Percentiles rank a stretch among this genome's conserved stretches.
phyloP scores from a whole-genome alignment of 768 basidiomycete species.

The Russula sp. region DNA sequence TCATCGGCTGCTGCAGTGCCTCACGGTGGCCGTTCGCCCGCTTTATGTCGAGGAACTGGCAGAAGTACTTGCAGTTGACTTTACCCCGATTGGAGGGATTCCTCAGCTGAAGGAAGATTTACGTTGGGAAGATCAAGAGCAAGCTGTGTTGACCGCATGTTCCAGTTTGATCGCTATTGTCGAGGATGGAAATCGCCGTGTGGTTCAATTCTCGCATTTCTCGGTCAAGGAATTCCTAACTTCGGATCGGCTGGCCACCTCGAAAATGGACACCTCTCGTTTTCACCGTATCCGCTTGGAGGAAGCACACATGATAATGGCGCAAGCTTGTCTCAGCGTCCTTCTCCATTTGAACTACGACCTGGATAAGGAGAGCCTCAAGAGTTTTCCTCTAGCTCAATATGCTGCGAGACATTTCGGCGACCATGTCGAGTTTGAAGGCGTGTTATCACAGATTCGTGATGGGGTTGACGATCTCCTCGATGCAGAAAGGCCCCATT shows the following conservation, averaged over 20 bases:
- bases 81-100: background rate
- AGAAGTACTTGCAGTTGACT: background rate
- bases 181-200: no score
- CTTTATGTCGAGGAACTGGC: background rate
- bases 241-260: background rate
- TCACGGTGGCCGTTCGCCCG: background rate
- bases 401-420: background rate
- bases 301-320: no score
- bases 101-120: background rate
- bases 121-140: background rate
- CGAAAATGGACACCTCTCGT: background rate
- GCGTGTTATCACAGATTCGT: no score
- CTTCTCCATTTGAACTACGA: no score
- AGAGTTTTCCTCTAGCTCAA: background rate
- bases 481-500: background rate
- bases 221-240: background rate
- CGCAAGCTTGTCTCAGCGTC: no score
- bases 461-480: no score
- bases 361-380: background rate
- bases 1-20: background rate
- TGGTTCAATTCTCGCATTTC: background rate
- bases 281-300: background rate
- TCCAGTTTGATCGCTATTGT: background rate
- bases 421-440: no score
- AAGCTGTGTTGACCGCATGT: background rate